Conservation (phyloP, 176 grass and related monocot species). For the Hordeum vulgare region MorexV3_pseudomolecules_assembly NC_058521.1:542229060-542229559, state of each 20-base stretch:
- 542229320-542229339: too few relatives aligned
- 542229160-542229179: neutral
- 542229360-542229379: too few relatives aligned
- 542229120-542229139: neutral
- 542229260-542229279: neutral
- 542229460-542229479: neutral
- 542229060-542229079: neutral
- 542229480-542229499: neutral
- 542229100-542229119: neutral
- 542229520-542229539: neutral
- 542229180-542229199: neutral
- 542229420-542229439: neutral
- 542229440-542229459: neutral
- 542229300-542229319: too few relatives aligned
- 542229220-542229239: too few relatives aligned
- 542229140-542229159: neutral
- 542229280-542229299: too few relatives aligned
- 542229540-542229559: neutral
- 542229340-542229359: too few relatives aligned
- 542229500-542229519: neutral
- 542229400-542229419: neutral
- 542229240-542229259: neutral
- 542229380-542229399: neutral
- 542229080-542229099: neutral
- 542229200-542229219: too few relatives aligned